Evolutionary conservation across 306 rosid genomes (phyloP), one percentile per base, ranked within the genome.

Genomic region (Alnus glutinosa): DNA sequence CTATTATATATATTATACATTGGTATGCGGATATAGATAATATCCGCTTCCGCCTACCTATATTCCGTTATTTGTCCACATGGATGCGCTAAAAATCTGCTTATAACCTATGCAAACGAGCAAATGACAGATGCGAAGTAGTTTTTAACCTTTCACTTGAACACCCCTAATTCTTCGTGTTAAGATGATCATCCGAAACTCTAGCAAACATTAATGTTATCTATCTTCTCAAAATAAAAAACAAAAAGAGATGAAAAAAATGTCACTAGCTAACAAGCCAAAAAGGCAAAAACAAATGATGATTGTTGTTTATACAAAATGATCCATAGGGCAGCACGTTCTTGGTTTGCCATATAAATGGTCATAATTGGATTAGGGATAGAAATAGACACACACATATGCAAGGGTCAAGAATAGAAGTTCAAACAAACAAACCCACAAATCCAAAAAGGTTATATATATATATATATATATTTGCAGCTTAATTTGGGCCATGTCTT

Each of bases 401-500:
- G 44, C 32, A 13, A 28, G 61, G 61, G 77, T 63, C 73, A 34
- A 50, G 30, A 80, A 50, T 42, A 69, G 13, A 64, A 76, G 23
- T 69, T 32, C 62, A 75, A 79, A 52, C 30, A 16, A 55, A 23
- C 74, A 76, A 78, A 46, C 4, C 46, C 61, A 48, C 55, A 59
- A 50, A 16, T 71, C 46, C 9, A 18, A 72, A 79, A 74, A 75
- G 73, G 39, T 62, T 67, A 75, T 61, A 23, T 23, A 23, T 23
- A 23, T 23, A 23, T 23, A 23, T 23, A 23, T 23, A 23, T 23
- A 23, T 23, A 23, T 23, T 23, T 23, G 81, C 77, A 67, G 47
- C 64, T 70, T 23, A 23, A 23, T 23, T 83, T 79, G 66, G 69
- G 81, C 79, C 77, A 63, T 72, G 23, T 75, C 83, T 55, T 72